These are phyloP conservation scores for Lonicera japonica DNA, from an alignment of 129 eudicot genomes.

Conservation along the genomic window DNA sequence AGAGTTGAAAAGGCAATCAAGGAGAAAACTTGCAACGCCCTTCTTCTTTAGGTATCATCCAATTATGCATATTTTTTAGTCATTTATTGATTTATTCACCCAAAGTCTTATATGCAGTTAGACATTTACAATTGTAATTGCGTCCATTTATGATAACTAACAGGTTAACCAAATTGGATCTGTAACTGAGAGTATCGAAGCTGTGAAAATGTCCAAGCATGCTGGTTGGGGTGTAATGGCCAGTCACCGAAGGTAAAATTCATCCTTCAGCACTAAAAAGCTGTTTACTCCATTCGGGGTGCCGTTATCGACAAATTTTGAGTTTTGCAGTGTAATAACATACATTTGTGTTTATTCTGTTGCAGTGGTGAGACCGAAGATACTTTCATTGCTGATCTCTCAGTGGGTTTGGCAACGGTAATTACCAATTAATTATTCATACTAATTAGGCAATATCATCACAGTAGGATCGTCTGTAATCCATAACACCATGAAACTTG, in stretches of 20 bases:
- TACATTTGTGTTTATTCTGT: no score
- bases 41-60: conserved; percentile 73
- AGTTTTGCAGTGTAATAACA: no score
- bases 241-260: conserved; percentile 45
- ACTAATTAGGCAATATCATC: no score
- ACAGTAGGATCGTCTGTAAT: no score
- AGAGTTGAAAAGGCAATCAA: conserved; percentile 92
- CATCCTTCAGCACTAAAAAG: no score
- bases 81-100: no score
- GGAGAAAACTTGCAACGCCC: conserved; percentile 82
- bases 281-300: no score
- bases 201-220: conserved; percentile 83
- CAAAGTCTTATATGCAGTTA: no score
- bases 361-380: conserved; percentile 86
- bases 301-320: no score
- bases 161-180: conserved; percentile 97
- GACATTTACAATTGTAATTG: no score
- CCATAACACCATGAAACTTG: conserved; percentile 14
- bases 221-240: conserved; percentile 99
- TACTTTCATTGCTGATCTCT: conserved; percentile 90
- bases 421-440: background rate
- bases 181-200: conserved; percentile 97
- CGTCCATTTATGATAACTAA: conserved; percentile 5
- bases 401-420: conserved; percentile 92
- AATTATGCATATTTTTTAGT: no score